These are phyloP conservation scores for Setaria italica DNA, from an alignment of 202 grass and related monocot genomes.

Conservation along the genomic window DNA sequence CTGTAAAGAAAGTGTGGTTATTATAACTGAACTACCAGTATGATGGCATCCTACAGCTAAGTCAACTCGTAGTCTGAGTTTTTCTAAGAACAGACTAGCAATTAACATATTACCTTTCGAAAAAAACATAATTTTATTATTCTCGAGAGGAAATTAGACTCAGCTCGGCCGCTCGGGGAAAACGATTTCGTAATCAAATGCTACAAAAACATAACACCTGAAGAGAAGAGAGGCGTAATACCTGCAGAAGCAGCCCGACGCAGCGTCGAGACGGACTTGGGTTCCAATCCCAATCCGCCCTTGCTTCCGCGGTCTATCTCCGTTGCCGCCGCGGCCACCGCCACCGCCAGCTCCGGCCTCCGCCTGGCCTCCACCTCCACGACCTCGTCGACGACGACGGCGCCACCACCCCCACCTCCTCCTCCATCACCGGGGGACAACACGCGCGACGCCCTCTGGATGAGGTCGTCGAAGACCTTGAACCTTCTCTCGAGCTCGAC, in stretches of 20 bases:
- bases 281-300: conserved; percentile 46
- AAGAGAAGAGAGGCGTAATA: conserved; percentile 8
- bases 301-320: conserved; percentile 49
- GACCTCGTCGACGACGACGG: conserved; percentile 18
- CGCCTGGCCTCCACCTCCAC: conserved; percentile 37
- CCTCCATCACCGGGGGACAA: conserved; percentile 33
- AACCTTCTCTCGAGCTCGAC: conserved; percentile 77
- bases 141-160: background rate
- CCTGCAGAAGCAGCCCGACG: conserved; percentile 45
- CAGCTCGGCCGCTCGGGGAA: background rate
- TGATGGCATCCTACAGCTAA: background rate
- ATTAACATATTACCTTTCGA: background rate
- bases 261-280: conserved; percentile 42
- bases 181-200: background rate
- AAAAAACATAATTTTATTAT: background rate
- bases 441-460: conserved; percentile 77
- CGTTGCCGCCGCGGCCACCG: background rate
- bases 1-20: background rate
- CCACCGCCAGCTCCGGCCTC: conserved; percentile 1
- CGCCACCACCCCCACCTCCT: background rate
- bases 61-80: too few species aligned
- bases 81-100: background rate
- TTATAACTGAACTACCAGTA: background rate
- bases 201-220: background rate
- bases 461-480: conserved; percentile 76